These are phyloP conservation scores for Immersiporthe knoxdaviesiana DNA, from an alignment of 2,329 filamentous ascomycete genomes.

Conservation along the genomic window DNA sequence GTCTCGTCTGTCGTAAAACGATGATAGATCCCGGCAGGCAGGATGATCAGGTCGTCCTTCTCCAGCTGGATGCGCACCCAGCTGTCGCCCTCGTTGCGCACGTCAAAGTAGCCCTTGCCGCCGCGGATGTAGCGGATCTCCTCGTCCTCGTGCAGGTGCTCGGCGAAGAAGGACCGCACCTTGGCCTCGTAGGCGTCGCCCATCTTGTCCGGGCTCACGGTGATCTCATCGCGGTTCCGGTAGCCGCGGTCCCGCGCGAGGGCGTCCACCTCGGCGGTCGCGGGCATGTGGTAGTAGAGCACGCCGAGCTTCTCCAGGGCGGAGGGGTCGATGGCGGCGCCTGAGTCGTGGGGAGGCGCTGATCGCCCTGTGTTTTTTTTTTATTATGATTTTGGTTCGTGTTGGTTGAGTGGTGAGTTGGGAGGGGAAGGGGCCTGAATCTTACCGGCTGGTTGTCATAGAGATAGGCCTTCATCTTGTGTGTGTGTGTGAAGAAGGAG, in stretches of 20 bases:
- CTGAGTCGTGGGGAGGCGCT: slow-evolving; percentile 89
- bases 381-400: neutral
- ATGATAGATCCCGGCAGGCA: slow-evolving; percentile 95
- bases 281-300: slow-evolving; percentile 70
- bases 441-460: slow-evolving; percentile 60
- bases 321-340: slow-evolving; percentile 64
- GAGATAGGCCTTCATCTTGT: slow-evolving; percentile 60
- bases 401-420: slow-evolving; percentile 22
- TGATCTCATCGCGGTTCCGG: slow-evolving; percentile 93
- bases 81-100: slow-evolving; percentile 77
- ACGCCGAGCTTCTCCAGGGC: slow-evolving; percentile 79
- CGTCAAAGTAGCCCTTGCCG: slow-evolving; percentile 91
- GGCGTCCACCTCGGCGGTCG: slow-evolving; percentile 68
- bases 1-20: slow-evolving; percentile 92
- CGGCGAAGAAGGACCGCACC: slow-evolving; percentile 89
- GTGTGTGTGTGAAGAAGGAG: slow-evolving; percentile 36
- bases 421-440: slow-evolving; percentile 19
- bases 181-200: slow-evolving; percentile 89
- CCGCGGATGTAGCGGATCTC: slow-evolving; percentile 95
- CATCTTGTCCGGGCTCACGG: slow-evolving; percentile 83
- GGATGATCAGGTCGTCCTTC: slow-evolving; percentile 87
- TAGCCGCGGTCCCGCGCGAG: slow-evolving; percentile 79
- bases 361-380: slow-evolving; percentile 71
- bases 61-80: slow-evolving; percentile 88
- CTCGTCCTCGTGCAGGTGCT: slow-evolving; percentile 97